Evolutionary conservation across 2,329 filamentous ascomycete species (phyloP), one percentile per base, ranked within the genome.

Genomic region (Corynespora cassiicola): DNA sequence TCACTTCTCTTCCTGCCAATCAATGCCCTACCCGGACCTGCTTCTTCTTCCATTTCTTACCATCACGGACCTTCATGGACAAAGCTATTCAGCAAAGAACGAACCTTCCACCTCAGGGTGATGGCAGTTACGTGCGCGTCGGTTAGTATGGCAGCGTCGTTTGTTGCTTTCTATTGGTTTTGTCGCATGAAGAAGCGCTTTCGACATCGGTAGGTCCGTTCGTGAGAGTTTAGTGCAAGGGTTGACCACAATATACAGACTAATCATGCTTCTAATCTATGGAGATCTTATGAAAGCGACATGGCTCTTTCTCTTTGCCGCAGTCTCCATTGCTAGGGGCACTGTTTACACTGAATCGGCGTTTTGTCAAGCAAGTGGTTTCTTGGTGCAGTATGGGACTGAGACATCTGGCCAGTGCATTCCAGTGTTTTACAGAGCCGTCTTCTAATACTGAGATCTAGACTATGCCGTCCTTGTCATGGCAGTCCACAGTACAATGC

Each of bases 381-480:
- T 87, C 67, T 77, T 87, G 43, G 73, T 88, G 20, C 72, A 82
- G 4, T 66, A 83, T 32, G 81, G 82, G n/a, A 81, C 86, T 40
- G 84, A 88, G 61, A 80, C 82, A 19, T 82, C 82, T 42, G 77
- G 77, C 78, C 48, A 42, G 69, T 52, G 8, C 15, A n/a, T 26
- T 16, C 20, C 2, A 17, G 10, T 25, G 22, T 17, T 11, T 33
- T 24, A 16, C 23, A 23, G 7, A 31, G 6, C 4, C 8, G 15
- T 6, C 54, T 39, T 24, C 41, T 30, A 12, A 45, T 19, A 16
- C 43, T 11, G 32, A 10, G 7, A 26, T 14, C 14, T 30, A 71
- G 87, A 92, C 56, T 75, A 86, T 38, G 80, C 86, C 7, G 82
- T 89, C 11, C 74, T 90, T 10, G 75, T 88, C 40, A 88, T 92